phyloP scores from a whole-genome alignment of 1,139 yeast species.

The Candida tetrigidarum region DNA sequence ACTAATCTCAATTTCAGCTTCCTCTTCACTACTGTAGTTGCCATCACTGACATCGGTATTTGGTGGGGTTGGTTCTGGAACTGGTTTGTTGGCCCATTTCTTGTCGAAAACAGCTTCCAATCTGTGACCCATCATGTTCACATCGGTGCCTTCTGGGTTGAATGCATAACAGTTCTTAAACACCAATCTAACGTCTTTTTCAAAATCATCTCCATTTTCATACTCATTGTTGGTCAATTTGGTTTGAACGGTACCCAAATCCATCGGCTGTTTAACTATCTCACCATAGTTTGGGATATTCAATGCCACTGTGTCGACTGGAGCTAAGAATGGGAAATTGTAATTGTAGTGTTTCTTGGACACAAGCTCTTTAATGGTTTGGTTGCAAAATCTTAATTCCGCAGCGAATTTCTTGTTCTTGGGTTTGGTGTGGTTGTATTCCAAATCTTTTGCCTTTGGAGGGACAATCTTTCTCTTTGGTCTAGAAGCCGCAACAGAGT shows the following conservation, averaged over 20 bases:
- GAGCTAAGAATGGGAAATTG: slow-evolving; percentile 89
- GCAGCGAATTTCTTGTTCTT: slow-evolving; percentile 91
- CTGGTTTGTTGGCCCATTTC: slow-evolving; percentile 91
- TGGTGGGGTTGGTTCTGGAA: slow-evolving; percentile 60
- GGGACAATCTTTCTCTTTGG: slow-evolving; percentile 98
- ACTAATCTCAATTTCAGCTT: slow-evolving; percentile 72
- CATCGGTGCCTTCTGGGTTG: slow-evolving; percentile 96
- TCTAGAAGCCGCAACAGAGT: slow-evolving; percentile 57
- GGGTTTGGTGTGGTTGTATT: slow-evolving; percentile 89
- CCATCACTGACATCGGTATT: slow-evolving; percentile 37
- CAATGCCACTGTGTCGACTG: slow-evolving; percentile 94
- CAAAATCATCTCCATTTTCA: slow-evolving; percentile 88
- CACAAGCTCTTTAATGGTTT: slow-evolving; percentile 77
- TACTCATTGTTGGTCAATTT: slow-evolving; percentile 87
- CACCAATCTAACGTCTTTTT: slow-evolving; percentile 77
- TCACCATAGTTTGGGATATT: slow-evolving; percentile 91
- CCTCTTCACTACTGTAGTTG: slow-evolving; percentile 53
- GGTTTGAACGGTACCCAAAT: slow-evolving; percentile 79
- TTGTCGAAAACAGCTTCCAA: slow-evolving; percentile 84
- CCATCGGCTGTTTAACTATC: slow-evolving; percentile 93
- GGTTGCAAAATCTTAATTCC: slow-evolving; percentile 85
- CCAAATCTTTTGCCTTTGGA: slow-evolving; percentile 92
- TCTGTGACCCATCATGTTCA: slow-evolving; percentile 93
- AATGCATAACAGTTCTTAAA: slow-evolving; percentile 88
- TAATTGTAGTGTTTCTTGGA: slow-evolving; percentile 84